Percentiles rank a stretch among this genome's conserved stretches.
Conservation (phyloP, 768 basidiomycete species). For the Pleurotus pulmonarius region DNA sequence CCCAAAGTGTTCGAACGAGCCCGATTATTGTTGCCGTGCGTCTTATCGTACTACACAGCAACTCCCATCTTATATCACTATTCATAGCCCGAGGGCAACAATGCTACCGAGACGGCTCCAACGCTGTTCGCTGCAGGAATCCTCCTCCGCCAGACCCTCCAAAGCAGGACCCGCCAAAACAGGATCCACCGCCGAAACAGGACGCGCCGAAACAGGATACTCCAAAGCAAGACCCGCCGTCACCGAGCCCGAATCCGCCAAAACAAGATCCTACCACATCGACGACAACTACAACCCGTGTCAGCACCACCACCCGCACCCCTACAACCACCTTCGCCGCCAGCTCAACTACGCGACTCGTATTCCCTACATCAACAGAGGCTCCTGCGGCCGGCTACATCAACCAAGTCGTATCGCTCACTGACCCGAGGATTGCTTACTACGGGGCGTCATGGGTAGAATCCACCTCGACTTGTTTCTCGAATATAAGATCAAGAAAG, state of each 20-base stretch:
- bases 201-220: no score
- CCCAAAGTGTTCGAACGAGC: neutral
- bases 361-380: neutral
- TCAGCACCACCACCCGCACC: neutral
- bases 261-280: neutral
- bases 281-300: neutral
- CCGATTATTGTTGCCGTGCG: neutral
- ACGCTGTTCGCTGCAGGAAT: neutral
- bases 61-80: neutral
- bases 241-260: neutral
- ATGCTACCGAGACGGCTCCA: neutral
- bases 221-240: no score
- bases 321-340: neutral
- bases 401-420: neutral
- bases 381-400: neutral
- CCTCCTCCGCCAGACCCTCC: neutral
- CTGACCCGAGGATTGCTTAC: neutral
- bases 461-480: neutral
- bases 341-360: neutral
- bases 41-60: neutral
- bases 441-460: neutral
- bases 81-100: neutral
- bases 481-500: neutral
- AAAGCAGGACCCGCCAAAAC: conserved; percentile 1
- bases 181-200: neutral